Evolutionary conservation across 2,329 filamentous ascomycete species (phyloP), one percentile per base, ranked within the genome.

Genomic region (Penicillium hesseltinei): DNA sequence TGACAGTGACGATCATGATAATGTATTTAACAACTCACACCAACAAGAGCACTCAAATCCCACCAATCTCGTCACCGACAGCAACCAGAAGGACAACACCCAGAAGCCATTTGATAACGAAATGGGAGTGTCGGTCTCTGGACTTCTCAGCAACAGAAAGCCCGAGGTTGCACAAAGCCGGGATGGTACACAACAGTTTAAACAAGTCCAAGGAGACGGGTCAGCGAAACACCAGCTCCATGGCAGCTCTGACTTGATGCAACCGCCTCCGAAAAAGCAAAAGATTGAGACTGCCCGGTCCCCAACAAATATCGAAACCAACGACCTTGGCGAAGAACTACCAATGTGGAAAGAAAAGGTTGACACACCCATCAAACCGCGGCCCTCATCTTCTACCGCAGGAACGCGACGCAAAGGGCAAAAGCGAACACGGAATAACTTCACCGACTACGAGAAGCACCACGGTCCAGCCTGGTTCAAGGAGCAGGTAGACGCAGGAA

Each of bases 361-460:
- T n/a, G 21, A 36, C 15, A 53, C 36, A 9, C 23, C 54, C 5
- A 19, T 15, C 15, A 51, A 44, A 39, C 39, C 19, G 4, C 21
- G 15, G 29, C 38, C 25, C 11, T 7, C 9, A 19, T 42, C 19
- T 27, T 43, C 48, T 4, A n/a, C 19, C 5, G 15, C n/a, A 33
- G 36, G 36, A 21, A 43, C 31, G n/a, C 27, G 13, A 40, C 35
- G 8, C 13, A 33, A 27, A 25, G 31, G 29, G 19, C 10, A 29
- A 4, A 46, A 42, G 17, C 42, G 54, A 36, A 33, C 23, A 13
- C 42, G 54, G 4, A 53, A 53, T 4, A 56, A 53, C 42, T 56
- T 56, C 43, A 56, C 54, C 7, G 42, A 53, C 5, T 52, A 53
- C 9, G 54, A 56, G 33, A 53, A 23, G 10, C 21, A 53, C 6